A percentile compares a stretch with the other conserved stretches of the same genome.
Evolutionary conservation across 768 basidiomycete genomes (phyloP).

Genomic region (Tulasnella sp.): DNA sequence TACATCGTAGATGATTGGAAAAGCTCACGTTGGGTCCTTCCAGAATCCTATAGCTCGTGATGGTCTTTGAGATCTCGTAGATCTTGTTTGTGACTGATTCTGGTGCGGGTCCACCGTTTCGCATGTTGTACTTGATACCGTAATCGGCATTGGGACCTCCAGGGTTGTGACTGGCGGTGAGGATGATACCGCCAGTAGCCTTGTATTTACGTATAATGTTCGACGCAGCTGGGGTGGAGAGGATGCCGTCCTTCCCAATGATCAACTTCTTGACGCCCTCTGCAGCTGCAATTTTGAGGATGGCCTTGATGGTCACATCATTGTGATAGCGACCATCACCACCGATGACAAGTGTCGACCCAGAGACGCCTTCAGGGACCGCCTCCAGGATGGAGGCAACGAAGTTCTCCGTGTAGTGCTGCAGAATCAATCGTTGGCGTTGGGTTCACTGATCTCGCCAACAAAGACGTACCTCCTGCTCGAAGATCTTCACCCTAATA

Average conservation of each 20-base stretch:
- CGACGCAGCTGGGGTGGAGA: slow-evolving; percentile 95
- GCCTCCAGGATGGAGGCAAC: slow-evolving; percentile 88
- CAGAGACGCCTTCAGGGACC: slow-evolving; percentile 56
- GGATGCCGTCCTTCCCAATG: slow-evolving; percentile 79
- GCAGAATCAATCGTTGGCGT: too few species aligned
- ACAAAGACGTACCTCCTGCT: slow-evolving; percentile 66
- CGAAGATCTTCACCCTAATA: slow-evolving; percentile 89
- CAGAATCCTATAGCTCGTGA: slow-evolving; percentile 74
- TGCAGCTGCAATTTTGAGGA: slow-evolving; percentile 87
- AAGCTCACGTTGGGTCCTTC: slow-evolving; percentile 58
- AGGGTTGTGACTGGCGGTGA: slow-evolving; percentile 96
- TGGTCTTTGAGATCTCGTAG: slow-evolving; percentile 80
- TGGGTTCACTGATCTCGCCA: too few species aligned
- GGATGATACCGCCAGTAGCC: slow-evolving; percentile 89
- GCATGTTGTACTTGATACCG: slow-evolving; percentile 98
- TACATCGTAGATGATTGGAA: background rate
- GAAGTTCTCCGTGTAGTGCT: slow-evolving; percentile 99
- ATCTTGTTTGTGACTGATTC: slow-evolving; percentile 95
- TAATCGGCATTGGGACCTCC: slow-evolving; percentile 98
- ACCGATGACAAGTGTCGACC: slow-evolving; percentile 80
- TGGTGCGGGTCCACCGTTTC: slow-evolving; percentile 95
- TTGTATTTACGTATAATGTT: slow-evolving; percentile 94
- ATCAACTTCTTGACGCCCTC: slow-evolving; percentile 90
- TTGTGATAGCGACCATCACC: slow-evolving; percentile 95
- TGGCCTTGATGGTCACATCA: slow-evolving; percentile 76